A percentile compares a stretch with the other conserved stretches of the same genome.
phyloP scores from a whole-genome alignment of 345 rosid species.

The Dipteronia sinensis region DNA sequence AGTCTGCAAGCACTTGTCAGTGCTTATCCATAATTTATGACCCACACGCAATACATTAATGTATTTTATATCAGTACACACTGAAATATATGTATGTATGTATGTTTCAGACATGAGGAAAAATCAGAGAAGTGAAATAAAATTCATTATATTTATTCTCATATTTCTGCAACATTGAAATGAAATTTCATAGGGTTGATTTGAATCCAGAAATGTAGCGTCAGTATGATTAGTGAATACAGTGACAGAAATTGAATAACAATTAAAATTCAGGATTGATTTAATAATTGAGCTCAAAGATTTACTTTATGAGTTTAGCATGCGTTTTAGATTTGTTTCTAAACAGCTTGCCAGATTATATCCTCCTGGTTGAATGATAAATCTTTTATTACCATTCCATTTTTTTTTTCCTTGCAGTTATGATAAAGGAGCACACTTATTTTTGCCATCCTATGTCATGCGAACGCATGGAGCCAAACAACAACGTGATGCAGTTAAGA shows the following conservation, averaged over 20 bases:
- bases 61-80: too few relatives aligned
- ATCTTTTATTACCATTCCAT: conserved; percentile 12
- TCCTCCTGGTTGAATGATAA: conserved; percentile 9
- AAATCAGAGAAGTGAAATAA: too few relatives aligned
- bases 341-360: conserved; percentile 5
- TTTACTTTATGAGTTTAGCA: background rate
- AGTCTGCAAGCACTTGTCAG: too few relatives aligned
- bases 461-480: conserved; percentile 84
- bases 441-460: conserved; percentile 86
- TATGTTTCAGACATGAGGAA: too few relatives aligned
- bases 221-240: background rate
- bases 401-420: conserved; percentile 48
- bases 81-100: too few relatives aligned
- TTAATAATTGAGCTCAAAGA: background rate
- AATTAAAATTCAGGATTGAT: conserved; percentile 13
- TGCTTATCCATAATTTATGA: too few relatives aligned
- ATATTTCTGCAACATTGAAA: background rate
- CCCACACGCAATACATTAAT: too few relatives aligned
- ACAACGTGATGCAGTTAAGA: conserved; percentile 77
- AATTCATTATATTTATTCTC: too few relatives aligned
- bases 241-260: background rate
- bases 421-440: conserved; percentile 88
- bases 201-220: background rate
- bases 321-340: background rate
- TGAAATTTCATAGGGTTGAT: background rate